Percentiles rank a stretch among this genome's conserved stretches.
These are phyloP conservation scores for Naegleria lovaniensis DNA, from an alignment of 208 protist species.

Conservation along the genomic window DNA sequence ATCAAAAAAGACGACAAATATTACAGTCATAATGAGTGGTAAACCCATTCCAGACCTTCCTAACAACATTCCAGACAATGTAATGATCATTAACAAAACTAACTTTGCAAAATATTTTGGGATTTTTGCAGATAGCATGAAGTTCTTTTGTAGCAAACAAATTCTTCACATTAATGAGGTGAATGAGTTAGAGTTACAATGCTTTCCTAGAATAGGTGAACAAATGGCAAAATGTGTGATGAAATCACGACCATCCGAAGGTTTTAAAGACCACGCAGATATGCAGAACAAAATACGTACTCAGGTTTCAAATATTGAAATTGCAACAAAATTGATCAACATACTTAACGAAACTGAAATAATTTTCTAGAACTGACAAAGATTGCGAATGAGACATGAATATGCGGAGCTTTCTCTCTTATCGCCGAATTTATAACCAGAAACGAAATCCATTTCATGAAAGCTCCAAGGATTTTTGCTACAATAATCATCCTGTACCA, in stretches of 20 bases:
- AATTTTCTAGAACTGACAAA: not conserved
- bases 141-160: not conserved
- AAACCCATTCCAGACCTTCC: not conserved
- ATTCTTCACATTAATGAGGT: not conserved
- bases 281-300: too few relatives aligned
- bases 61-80: not conserved
- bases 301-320: too few relatives aligned
- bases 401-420: too few relatives aligned
- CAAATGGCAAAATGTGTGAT: not conserved
- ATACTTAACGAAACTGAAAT: not conserved
- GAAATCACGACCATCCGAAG: too few relatives aligned
- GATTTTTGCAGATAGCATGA: not conserved
- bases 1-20: not conserved
- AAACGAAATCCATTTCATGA: too few relatives aligned
- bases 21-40: not conserved
- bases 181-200: not conserved
- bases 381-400: too few relatives aligned
- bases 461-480: too few relatives aligned
- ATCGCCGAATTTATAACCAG: too few relatives aligned
- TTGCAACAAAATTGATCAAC: not conserved
- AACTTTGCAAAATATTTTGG: not conserved
- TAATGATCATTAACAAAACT: not conserved
- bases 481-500: too few relatives aligned
- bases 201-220: not conserved
- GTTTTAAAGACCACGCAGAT: too few relatives aligned